phyloP scores from a whole-genome alignment of 208 protist genomes.

The Acanthamoeba castellanii region DNA sequence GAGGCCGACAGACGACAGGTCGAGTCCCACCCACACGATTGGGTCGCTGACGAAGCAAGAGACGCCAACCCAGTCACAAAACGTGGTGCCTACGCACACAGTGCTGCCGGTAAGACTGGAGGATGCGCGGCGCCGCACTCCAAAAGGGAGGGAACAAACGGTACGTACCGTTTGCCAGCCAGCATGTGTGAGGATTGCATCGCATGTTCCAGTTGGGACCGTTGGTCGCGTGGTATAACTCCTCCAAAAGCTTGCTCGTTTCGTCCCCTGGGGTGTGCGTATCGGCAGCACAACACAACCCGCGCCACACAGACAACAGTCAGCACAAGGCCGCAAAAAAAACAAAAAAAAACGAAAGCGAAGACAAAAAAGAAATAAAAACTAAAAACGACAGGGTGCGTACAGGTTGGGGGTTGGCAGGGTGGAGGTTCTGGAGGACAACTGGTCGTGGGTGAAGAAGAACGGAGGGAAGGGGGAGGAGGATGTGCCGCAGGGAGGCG shows the following conservation, averaged over 20 bases:
- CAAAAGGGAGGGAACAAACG: no score
- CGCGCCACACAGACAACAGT: no score
- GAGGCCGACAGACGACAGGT: neutral
- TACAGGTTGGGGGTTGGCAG: neutral
- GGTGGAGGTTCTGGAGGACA: neutral
- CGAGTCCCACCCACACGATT: neutral
- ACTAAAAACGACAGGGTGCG: no score
- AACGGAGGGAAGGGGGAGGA: neutral
- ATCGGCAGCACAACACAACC: no score
- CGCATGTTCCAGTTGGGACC: neutral
- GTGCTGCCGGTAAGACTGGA: no score
- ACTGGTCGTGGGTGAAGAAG: neutral
- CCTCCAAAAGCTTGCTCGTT: neutral
- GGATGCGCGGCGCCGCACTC: no score
- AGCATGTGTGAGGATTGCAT: no score
- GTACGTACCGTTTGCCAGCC: no score
- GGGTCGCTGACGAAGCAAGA: neutral
- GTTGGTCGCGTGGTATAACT: neutral
- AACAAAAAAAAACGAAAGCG: neutral
- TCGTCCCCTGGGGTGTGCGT: neutral
- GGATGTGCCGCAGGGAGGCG: no score
- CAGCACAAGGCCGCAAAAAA: no score
- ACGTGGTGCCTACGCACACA: neutral
- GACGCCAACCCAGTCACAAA: neutral
- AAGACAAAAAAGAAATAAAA: neutral